Base-by-base conservation (phyloP, 2,329 filamentous ascomycete genomes). In the Lizonia empirigonia region DNA sequence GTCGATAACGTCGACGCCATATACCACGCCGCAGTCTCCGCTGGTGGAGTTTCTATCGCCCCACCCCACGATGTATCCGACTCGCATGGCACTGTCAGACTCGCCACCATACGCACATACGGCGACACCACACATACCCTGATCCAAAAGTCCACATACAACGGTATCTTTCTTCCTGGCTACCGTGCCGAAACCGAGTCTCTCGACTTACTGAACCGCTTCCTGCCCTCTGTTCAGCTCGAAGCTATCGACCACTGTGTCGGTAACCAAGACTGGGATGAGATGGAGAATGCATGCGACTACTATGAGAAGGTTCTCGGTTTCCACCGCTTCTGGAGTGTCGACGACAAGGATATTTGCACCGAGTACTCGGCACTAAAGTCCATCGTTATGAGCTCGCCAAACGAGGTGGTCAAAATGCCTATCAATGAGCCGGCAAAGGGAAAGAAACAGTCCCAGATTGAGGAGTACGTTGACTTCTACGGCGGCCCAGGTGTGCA, bases 291-390 rank as follows among this genome's bases (percentile, higher is more conserved):
- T 38, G 77, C 81, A 18, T 87, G 84, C 68, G 79, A 81, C 51
- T 86, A 85, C 74, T 97, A 97, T 78, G 92, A 97, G 78, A 84
- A 86, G 57, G 89, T 88, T 56, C 88, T 97, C 22, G 88, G 88
- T 46, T 97, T 97, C 83, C 91, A 96, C 79, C 90, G 92, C 61
- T 97, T 97, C 86, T 97, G 93, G 93, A 91, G 87, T 46, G 92
- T 97, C 51, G 93, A 97, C 74, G 93, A 97, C 80, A 88, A 85
- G 62, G 85, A 95, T 71, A 95, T 97, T 76, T 90, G 86, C 82
- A 96, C 90, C 60, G 91, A 96, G 70, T 97, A 90, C 82, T 91
- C 88, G 1, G 91, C 93, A 8, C 81, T 97, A 38, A 91, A 87
- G 76, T 90, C 85, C 67, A 86, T 97, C 67, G 93, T 97, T 69